Conservation (phyloP, 1,139 yeast genomes). For the Saccharomyces hybrid region DNA sequence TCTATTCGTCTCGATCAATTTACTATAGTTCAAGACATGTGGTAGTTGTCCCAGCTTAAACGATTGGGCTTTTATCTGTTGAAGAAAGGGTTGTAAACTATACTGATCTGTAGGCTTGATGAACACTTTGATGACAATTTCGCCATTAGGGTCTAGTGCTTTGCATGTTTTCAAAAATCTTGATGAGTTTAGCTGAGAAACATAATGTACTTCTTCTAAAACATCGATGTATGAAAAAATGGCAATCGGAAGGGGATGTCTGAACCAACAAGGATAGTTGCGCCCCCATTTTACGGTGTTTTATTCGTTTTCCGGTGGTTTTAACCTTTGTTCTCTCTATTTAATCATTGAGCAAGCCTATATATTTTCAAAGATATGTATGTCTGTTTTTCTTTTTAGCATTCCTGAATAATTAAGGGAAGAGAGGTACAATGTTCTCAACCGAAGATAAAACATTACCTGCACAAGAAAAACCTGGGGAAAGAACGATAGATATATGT, state of each 20-base stretch:
- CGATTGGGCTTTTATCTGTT: slow-evolving; percentile 29
- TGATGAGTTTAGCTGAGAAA: slow-evolving; percentile 63
- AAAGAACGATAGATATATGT: not conserved
- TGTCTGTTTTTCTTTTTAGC: slow-evolving; percentile 5
- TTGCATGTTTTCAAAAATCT: slow-evolving; percentile 81
- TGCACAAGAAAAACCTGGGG: not conserved
- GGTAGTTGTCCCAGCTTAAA: slow-evolving; percentile 41
- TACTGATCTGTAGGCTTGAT: slow-evolving; percentile 59
- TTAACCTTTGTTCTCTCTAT: not conserved
- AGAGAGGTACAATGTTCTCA: not conserved
- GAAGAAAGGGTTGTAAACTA: slow-evolving; percentile 24
- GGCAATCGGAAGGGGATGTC: slow-evolving; percentile 88
- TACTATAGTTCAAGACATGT: slow-evolving; percentile 63
- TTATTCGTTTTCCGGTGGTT: not conserved
- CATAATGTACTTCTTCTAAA: slow-evolving; percentile 63
- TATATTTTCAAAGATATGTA: not conserved
- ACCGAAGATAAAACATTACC: not conserved
- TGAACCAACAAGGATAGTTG: slow-evolving; percentile 81
- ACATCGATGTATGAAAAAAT: slow-evolving; percentile 83
- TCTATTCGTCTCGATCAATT: slow-evolving; percentile 77
- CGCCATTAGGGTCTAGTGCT: slow-evolving; percentile 63
- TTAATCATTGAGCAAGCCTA: not conserved
- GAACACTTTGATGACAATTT: slow-evolving; percentile 69
- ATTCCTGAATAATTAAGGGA: not conserved
- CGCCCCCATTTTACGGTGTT: slow-evolving; percentile 57